Evolutionary conservation across 176 grass and related monocot species (phyloP), one percentile per base, ranked within the genome.

Genomic region (Paspalum notatum): DNA sequence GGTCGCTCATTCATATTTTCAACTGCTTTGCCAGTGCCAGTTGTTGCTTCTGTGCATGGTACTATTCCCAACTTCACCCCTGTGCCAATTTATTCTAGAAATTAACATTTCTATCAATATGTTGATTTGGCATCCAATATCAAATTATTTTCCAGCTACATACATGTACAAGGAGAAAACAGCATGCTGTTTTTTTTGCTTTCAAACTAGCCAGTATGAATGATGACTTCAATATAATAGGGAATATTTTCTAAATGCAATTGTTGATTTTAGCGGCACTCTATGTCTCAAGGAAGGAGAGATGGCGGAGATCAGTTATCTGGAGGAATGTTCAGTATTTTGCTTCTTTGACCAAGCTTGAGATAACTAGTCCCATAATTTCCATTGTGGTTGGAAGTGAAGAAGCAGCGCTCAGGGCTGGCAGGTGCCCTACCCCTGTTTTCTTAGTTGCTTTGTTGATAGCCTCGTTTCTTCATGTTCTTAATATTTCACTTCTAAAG

Each of bases 1-100:
- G 95, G 95, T 26, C 88, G 92, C 39, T 89, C 92, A 6, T 98
- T 98, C 74, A 95, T 98, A 76, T 98, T 98, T 93, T 95, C 96
- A 43, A 93, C 92, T 55, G 84, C 92, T 81, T 80, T 93, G 65
- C 90, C 96, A 21, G 90, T 95, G 55, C 96, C 92, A 26, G 75
- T 95, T 79, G 88, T 75, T 89, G 96, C 92, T 82, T 89, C 90
- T 84, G 89, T 90, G 57, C 84, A 91, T 58, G 92, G 90, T 95
- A 91, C 88, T 86, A 71, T 78, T 76, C 71, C 73, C 47, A 47
- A 59, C 17, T 80, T 90, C 54, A 13, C 37, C 73, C 46, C 10
- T 50, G 16, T 82, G 27, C 50, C 11, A 32, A 17, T 11, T 89
- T 63, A 21, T 62, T 76, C 22, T 61, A 58, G 52, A 85, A 72